Evolutionary conservation across 2,329 filamentous ascomycete genomes (phyloP).

Genomic region (Drechslerella dactyloides): DNA sequence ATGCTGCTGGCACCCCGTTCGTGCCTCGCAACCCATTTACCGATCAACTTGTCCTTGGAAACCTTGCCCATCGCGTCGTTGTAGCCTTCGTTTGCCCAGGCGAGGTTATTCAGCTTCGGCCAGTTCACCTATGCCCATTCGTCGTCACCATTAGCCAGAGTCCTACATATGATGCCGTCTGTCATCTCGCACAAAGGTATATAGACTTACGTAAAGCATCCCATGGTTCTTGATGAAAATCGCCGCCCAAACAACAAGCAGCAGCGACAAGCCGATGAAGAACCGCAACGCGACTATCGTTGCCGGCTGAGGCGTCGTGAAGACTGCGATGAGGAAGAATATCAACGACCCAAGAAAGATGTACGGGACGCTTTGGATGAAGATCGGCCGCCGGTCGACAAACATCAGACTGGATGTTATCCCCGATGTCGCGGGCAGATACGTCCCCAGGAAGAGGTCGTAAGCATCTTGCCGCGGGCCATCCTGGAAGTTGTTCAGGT

Average conservation of each 20-base stretch:
- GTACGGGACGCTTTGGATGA: conserved; percentile 94
- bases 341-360: conserved; percentile 63
- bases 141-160: neutral
- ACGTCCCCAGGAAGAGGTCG: conserved; percentile 88
- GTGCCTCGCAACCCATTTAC: conserved; percentile 64
- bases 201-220: conserved; percentile 83
- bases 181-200: neutral
- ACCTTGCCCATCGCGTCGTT: conserved; percentile 84
- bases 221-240: conserved; percentile 83
- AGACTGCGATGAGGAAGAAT: conserved; percentile 53
- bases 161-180: neutral
- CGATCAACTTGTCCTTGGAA: conserved; percentile 80
- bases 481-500: conserved; percentile 92
- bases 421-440: conserved; percentile 74
- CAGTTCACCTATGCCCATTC: conserved; percentile 88
- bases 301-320: conserved; percentile 58
- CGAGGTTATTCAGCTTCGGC: conserved; percentile 91
- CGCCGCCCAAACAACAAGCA: conserved; percentile 72
- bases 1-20: conserved; percentile 76
- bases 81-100: conserved; percentile 85
- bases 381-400: conserved; percentile 79
- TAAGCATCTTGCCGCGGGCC: conserved; percentile 94
- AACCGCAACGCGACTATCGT: conserved; percentile 80
- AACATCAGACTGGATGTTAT: conserved; percentile 78
- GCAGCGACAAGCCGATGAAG: conserved; percentile 79